These are phyloP conservation scores for Neotropicomus parvogracilis DNA, from an alignment of 1,284 basidiomycete genomes.

Conservation along the genomic window DNA sequence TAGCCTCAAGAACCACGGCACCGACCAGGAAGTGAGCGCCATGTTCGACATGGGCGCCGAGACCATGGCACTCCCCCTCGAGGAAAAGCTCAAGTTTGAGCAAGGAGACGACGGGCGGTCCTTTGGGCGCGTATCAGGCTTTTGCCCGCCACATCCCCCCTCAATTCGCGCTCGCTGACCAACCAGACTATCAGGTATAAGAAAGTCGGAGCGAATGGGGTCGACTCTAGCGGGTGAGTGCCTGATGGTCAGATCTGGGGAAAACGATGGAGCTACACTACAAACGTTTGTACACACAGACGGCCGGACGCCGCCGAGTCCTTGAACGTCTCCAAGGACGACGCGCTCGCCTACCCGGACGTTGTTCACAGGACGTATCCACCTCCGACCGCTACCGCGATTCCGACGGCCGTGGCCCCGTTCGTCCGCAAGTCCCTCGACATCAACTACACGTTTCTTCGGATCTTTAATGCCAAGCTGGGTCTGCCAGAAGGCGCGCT, in stretches of 20 bases:
- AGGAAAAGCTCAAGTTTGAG: slow-evolving; percentile 63
- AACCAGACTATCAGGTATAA: slow-evolving; percentile 53
- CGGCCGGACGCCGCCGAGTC: slow-evolving; percentile 56
- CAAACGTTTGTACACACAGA: slow-evolving; percentile 1
- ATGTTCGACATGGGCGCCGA: slow-evolving; percentile 63
- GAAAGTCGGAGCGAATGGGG: slow-evolving; percentile 56
- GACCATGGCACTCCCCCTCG: slow-evolving; percentile 54
- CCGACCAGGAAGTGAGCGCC: slow-evolving; percentile 46
- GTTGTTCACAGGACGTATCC: slow-evolving; percentile 55
- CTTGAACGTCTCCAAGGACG: slow-evolving; percentile 66
- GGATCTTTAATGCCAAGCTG: slow-evolving; percentile 54
- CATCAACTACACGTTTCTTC: slow-evolving; percentile 52
- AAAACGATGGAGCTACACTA: not conserved
- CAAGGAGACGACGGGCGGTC: slow-evolving; percentile 62
- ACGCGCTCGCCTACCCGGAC: slow-evolving; percentile 54
- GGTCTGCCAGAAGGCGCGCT: slow-evolving; percentile 53
- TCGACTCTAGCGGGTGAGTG: slow-evolving; percentile 54
- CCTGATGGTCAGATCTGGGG: too few species aligned
- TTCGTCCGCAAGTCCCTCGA: slow-evolving; percentile 58
- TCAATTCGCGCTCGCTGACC: not conserved
- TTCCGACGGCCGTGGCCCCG: slow-evolving; percentile 47
- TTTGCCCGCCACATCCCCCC: not conserved
- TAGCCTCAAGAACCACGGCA: slow-evolving; percentile 62
- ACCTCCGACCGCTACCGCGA: slow-evolving; percentile 45
- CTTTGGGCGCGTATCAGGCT: slow-evolving; percentile 45